Evolutionary conservation across 1,139 yeast species (phyloP), one percentile per base, ranked within the genome.

Genomic region (Yamadazyma taylorii): DNA sequence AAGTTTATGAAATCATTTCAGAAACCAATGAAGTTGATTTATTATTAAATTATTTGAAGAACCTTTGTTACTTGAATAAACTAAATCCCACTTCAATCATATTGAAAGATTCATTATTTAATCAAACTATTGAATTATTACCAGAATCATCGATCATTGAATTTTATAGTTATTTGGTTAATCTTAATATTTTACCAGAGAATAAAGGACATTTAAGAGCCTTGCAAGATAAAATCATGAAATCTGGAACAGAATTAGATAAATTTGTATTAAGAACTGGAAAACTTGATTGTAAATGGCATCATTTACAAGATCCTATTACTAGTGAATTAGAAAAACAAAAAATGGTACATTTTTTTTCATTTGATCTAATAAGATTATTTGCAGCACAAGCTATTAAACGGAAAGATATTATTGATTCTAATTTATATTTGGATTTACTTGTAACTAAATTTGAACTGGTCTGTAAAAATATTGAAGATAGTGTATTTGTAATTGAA

Each of bases 191-290:
- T 17, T 61, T 58, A 35, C 54, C 70, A 3, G 43, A 47, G 12
- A 40, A 52, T 13, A 32, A 38, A 4, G 31, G 38, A 3, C 40
- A 41, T 2, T 39, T 63, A 21, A 43, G 50, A n/a, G 22, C 35
- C 1, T 39, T 70, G 14, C 65, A 61, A 34, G 45, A 45, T 13
- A 48, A 47, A 2, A 50, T 70, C 13, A 39, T 52, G 24, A 44
- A 41, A 7, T 19, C 23, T 6, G 73, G 74, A 1, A 52, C 63
- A 2, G 56, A 58, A 30, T 39, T 61, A 17, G 70, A 69, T 3
- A 54, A 55, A 32, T 64, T 60, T 39, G 54, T 67, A 3, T 60
- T 61, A 4, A 50, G 69, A 35, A 69, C 75, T 1, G 77, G 77
- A 0, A 50, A 56, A 41, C 35, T 62, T 3, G 48, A 58, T 25